These are phyloP conservation scores for Sparassis latifolia DNA, from an alignment of 1,284 basidiomycete genomes.

Conservation along the genomic window DNA sequence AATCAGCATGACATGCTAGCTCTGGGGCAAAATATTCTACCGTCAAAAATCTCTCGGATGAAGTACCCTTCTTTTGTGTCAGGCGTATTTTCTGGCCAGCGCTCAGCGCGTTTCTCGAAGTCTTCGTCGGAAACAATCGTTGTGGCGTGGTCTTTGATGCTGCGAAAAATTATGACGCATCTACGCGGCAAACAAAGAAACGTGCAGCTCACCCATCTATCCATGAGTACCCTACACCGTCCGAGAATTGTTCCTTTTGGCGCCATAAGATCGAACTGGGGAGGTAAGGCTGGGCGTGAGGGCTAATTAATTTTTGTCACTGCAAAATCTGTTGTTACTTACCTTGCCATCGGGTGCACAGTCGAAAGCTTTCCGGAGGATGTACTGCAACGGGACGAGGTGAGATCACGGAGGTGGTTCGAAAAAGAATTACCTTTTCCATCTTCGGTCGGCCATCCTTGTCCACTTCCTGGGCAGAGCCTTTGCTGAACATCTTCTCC, in stretches of 20 bases:
- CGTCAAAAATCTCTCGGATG: slow-evolving; percentile 92
- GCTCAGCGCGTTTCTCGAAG: slow-evolving; percentile 68
- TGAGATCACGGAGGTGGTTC: not conserved
- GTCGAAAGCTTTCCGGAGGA: slow-evolving; percentile 97
- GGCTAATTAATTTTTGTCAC: not conserved
- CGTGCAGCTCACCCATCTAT: slow-evolving; percentile 77
- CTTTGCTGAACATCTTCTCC: slow-evolving; percentile 91
- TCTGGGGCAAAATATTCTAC: slow-evolving; percentile 30
- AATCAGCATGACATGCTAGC: slow-evolving; percentile 7
- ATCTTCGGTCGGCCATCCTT: slow-evolving; percentile 83
- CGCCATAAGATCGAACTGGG: slow-evolving; percentile 96
- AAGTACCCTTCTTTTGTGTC: slow-evolving; percentile 98
- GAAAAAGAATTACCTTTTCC: slow-evolving; percentile 69
- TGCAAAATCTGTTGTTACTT: slow-evolving; percentile 2
- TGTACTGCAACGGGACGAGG: slow-evolving; percentile 57
- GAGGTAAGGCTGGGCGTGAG: slow-evolving; percentile 70
- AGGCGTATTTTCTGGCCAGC: slow-evolving; percentile 82
- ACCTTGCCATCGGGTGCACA: slow-evolving; percentile 80
- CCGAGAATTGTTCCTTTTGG: slow-evolving; percentile 99
- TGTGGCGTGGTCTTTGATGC: slow-evolving; percentile 88
- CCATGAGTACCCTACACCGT: slow-evolving; percentile 99
- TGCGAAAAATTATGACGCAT: slow-evolving; percentile 22
- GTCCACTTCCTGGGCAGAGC: slow-evolving; percentile 69
- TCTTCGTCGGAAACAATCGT: slow-evolving; percentile 74
- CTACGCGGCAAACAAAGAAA: not conserved